These are phyloP conservation scores for Styphnolobium japonicum DNA, from an alignment of 306 rosid genomes.

Conservation along the genomic window DNA sequence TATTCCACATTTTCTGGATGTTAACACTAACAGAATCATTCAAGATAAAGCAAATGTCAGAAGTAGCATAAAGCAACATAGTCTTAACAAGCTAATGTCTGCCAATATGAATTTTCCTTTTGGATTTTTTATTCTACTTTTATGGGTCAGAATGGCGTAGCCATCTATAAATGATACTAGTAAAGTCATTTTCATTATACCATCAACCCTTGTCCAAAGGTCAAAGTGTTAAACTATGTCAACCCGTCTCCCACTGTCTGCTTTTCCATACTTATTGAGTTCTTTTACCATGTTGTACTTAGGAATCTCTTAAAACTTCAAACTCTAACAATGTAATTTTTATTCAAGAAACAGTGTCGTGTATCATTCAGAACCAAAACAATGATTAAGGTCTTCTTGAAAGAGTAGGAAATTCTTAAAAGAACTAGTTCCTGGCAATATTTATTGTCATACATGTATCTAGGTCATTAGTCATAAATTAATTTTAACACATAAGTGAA, in stretches of 20 bases:
- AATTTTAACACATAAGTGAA: not conserved
- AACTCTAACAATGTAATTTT: not conserved
- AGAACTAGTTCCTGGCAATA: not conserved
- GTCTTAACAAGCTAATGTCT: not conserved
- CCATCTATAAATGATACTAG: not conserved
- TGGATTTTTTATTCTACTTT: conserved; percentile 4
- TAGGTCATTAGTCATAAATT: not conserved
- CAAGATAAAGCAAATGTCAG: conserved; percentile 14
- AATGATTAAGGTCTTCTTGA: not conserved
- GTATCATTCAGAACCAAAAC: not conserved
- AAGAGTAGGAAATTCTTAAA: not conserved
- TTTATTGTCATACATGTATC: not conserved
- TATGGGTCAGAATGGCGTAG: not conserved
- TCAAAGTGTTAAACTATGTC: not conserved
- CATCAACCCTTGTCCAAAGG: not conserved
- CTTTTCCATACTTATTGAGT: not conserved
- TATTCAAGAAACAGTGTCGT: not conserved
- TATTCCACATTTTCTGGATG: conserved; percentile 18
- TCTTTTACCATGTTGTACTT: not conserved
- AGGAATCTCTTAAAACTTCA: not conserved
- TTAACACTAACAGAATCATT: conserved; percentile 29
- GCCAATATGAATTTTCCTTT: not conserved
- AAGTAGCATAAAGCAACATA: not conserved
- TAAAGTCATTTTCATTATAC: conserved; percentile 7
- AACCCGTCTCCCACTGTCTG: not conserved